Percentiles rank a stretch among this genome's conserved stretches.
These are phyloP conservation scores for Aspergillus neoniger DNA, from an alignment of 2,329 filamentous ascomycete species.

Conservation along the genomic window DNA sequence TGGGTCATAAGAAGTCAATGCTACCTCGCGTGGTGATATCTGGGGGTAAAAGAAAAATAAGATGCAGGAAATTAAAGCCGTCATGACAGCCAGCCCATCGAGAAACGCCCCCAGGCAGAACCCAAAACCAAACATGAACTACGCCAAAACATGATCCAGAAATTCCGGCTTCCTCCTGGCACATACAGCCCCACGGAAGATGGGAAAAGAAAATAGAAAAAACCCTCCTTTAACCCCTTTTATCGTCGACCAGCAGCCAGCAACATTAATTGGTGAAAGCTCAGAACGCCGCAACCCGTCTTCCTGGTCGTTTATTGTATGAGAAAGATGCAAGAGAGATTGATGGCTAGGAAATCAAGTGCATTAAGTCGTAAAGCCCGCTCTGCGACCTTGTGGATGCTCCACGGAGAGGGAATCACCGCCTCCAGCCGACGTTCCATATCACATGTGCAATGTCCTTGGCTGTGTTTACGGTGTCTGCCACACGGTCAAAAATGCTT, in stretches of 20 bases:
- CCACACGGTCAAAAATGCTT: constrained; percentile 74
- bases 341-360: neutral
- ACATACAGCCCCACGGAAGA: neutral
- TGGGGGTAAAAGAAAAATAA: neutral
- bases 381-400: neutral
- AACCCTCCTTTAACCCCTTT: neutral
- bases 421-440: constrained; percentile 67
- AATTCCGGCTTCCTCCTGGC: neutral
- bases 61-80: neutral
- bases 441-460: constrained; percentile 66
- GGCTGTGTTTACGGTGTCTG: constrained; percentile 73
- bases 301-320: constrained; percentile 3
- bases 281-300: constrained; percentile 5
- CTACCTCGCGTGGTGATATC: too few species aligned
- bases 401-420: constrained; percentile 35
- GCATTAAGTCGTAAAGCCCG: neutral
- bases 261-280: neutral
- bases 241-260: neutral
- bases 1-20: too few species aligned
- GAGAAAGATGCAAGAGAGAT: constrained; percentile 6
- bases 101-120: neutral
- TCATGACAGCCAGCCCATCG: neutral
- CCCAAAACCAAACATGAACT: neutral
- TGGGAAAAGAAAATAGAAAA: neutral
- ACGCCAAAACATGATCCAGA: neutral